Evolutionary conservation across 768 basidiomycete genomes (phyloP), one percentile per base, ranked within the genome.

Genomic region (Hypholoma fasciculare): DNA sequence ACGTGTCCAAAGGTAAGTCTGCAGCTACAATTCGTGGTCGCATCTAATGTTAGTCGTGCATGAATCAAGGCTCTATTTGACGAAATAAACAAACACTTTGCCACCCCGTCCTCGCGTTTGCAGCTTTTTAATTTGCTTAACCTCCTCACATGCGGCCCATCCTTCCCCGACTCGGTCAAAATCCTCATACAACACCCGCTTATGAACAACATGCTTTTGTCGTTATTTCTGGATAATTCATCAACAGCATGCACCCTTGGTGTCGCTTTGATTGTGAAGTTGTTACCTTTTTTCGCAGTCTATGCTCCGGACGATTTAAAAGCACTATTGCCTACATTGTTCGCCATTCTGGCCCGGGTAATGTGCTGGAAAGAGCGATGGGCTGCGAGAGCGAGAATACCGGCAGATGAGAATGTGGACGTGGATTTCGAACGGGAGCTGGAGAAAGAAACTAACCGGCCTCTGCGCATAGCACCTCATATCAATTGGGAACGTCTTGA

Each of bases 251-350:
- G 86, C 63, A 84, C 83, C 2, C 79, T 88, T 51, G 85, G 80
- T 4, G 73, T 92, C 51, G 83, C 81, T 1, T 74, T 88, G 13
- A 67, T 93, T 19, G 82, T 85, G 55, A 92, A 90, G 68, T 69
- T 90, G 8, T 76, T 94, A n/a, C 90, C 91, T 26, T 79, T 86
- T 40, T 77, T 92, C 56, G 90, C 91, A 5, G 82, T 88, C 1
- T 76, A 84, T 57, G 83, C 88, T 9, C 80, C 74, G 46, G 72
- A 80, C 9, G 72, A 77, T 7, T 76, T 94, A 56, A 86, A 83
- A 63, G 62, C 66, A 37, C 74, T 86, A 49, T 79, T 94, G 6
- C 90, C 92, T 2, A 78, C 73, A 49, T 74, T 93, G 4, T 76
- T 92, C 40, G 83, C 79, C 12, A 80, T 92, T 47, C 78, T 93